Base-by-base conservation (phyloP, 2,329 filamentous ascomycete species). In the Ustulina deusta region DNA sequence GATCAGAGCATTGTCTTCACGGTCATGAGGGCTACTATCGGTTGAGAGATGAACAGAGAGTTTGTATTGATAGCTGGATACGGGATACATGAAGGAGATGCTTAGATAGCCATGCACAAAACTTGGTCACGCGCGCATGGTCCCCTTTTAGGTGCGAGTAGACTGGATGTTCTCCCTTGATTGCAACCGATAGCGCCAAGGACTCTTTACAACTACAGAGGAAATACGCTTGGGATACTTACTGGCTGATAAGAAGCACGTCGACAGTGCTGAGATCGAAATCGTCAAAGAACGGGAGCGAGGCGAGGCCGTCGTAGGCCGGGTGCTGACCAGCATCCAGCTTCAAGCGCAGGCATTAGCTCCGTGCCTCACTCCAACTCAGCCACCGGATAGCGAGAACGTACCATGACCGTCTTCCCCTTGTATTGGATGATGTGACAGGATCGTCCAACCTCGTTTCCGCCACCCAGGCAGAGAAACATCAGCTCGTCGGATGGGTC, bases 341-440 rank as follows among this genome's bases (percentile, higher is more conserved):
- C 93, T 97, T 78, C 65, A 73, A 6, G 22, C 10, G 4, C 22
- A 63, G 44, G 17, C 40, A 69, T 76, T 68, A 75, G 71, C 57
- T 27, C 42, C 13, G 56, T 58, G 60, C 11, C 64, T 68, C 52
- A 48, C 15, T 11, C 63, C 55, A 17, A 61, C 69, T 27, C 65
- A 60, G n/a, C 7, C 25, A 34, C 15, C 22, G 25, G 22, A 25
- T 61, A 49, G 20, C 6, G 46, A 56, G 20, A 60, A 79, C 89
- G 74, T 84, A 97, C 94, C 96, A 99, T 99, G 73, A 99, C 93
- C 6, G 95, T 98, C 82, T 99, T 99, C 69, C 96, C 96, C 82
- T 98, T 99, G 87, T 99, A 99, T 78, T 98, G 94, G 68, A 99
- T 90, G 74, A 99, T 97, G 79, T 99, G 96, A 80, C 96, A 98